Conservation (phyloP, 2,329 filamentous ascomycete species). For the Parafenestella ontariensis region DNA sequence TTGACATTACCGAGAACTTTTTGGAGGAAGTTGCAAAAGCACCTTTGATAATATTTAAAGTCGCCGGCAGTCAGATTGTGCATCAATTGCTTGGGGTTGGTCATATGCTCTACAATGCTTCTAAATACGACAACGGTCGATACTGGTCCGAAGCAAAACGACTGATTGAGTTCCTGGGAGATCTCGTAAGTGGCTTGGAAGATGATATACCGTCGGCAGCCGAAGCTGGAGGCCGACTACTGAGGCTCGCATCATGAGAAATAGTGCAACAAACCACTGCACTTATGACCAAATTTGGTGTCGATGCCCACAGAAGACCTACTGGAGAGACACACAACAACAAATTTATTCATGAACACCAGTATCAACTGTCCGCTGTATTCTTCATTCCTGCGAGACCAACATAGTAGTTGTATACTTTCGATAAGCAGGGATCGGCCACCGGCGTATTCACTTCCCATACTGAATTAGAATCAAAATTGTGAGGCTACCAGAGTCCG, state of each 20-base stretch:
- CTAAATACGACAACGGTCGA: background rate
- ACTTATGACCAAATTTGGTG: too few relatives aligned
- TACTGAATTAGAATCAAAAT: background rate
- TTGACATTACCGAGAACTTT: background rate
- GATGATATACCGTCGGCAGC: background rate
- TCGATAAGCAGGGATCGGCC: background rate
- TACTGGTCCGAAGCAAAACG: background rate
- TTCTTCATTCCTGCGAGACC: background rate
- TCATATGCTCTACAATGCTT: constrained; percentile 1
- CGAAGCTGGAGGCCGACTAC: background rate
- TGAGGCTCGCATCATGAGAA: background rate
- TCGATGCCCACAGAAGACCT: too few relatives aligned
- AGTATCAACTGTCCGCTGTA: background rate
- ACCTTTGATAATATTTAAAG: background rate
- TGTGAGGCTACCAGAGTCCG: background rate
- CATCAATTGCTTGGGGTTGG: background rate
- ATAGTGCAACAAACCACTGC: too few relatives aligned
- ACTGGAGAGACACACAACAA: too few relatives aligned
- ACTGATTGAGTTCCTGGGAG: background rate
- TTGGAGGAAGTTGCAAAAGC: background rate
- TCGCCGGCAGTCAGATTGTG: constrained; percentile 1
- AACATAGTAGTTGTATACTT: background rate
- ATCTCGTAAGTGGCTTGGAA: background rate
- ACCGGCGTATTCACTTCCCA: background rate
- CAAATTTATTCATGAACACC: too few relatives aligned